Evolutionary conservation across 352 stramenopile genomes (phyloP), one percentile per base, ranked within the genome.

Genomic region (Phytopythium helicoides): DNA sequence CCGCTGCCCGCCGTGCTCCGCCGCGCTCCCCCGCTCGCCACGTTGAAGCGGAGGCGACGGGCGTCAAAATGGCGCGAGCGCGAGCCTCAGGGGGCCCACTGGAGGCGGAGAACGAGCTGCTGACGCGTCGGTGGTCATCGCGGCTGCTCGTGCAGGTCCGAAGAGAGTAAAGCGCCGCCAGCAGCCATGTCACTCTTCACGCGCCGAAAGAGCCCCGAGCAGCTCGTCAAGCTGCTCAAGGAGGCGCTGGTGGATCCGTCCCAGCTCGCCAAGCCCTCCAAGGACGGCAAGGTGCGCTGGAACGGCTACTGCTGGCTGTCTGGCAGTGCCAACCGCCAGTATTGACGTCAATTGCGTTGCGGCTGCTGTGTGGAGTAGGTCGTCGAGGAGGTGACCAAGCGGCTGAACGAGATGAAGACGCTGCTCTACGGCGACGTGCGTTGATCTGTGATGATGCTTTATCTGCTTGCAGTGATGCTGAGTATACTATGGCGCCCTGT

Each of bases 351-450:
- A n/a, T n/a, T n/a, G n/a, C n/a, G n/a, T n/a, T n/a, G n/a, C n/a
- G n/a, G n/a, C n/a, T n/a, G 22, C 9, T 35, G 23, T n/a, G 3
- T 12, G 12, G 41, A 6, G 7, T 35, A 78, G 71, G 34, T 66
- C 12, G 67, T 87, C 47, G 73, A 87, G 54, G 76, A 86, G 48
- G 59, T 84, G 26, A 92, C 81, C 18, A 96, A 96, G 66, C 82
- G 89, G 1, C 56, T 96, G 40, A 80, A 74, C 51, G 80, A 90
- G 66, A 95, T 93, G 65, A 94, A 94, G 66, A 56, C 85, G 26
- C 62, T 94, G 50, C 66, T 94, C 5, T 93, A 94, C 47, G 85
- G 83, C 28, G 83, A 90, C 36, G 75, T 87, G 22, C 64, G 83
- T 33, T 19, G 3, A 21, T 5, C n/a, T n/a, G n/a, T n/a, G n/a